A percentile compares a stretch with the other conserved stretches of the same genome.
These are phyloP conservation scores for Nemophila menziesii DNA, from an alignment of 257 asterid species.

Conservation along the genomic window DNA sequence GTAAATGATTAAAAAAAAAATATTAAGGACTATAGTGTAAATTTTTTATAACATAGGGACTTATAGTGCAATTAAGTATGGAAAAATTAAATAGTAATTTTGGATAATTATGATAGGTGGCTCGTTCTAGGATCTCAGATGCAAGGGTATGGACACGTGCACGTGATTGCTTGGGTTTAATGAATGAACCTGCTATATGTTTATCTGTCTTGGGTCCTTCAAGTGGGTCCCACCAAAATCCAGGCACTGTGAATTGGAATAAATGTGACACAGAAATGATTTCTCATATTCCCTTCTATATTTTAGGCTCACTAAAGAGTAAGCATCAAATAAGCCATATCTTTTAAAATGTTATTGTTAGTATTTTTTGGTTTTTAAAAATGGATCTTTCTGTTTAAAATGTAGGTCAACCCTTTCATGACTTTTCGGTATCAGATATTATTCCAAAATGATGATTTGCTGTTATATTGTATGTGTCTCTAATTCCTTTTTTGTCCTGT, in stretches of 20 bases:
- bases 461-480: no score
- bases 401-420: slow-evolving; percentile 75
- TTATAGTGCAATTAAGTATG: no score
- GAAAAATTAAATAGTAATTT: background rate
- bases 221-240: slow-evolving; percentile 32
- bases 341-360: background rate
- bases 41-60: no score
- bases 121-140: slow-evolving; percentile 77
- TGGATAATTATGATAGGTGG: slow-evolving; percentile 43
- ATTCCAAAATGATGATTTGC: slow-evolving; percentile 43
- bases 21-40: no score
- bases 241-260: slow-evolving; percentile 75
- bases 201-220: slow-evolving; percentile 72
- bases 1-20: no score
- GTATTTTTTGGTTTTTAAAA: background rate
- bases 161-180: slow-evolving; percentile 64
- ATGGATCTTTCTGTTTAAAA: background rate
- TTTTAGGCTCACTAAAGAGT: slow-evolving; percentile 80
- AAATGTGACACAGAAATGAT: slow-evolving; percentile 61
- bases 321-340: no score
- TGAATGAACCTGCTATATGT: slow-evolving; percentile 88
- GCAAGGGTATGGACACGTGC: slow-evolving; percentile 81
- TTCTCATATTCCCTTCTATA: slow-evolving; percentile 72
- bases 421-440: slow-evolving; percentile 57
- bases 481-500: no score